These are phyloP conservation scores for Amoebophrya sp. DNA, from an alignment of 169 alveolate species.

Conservation along the genomic window DNA sequence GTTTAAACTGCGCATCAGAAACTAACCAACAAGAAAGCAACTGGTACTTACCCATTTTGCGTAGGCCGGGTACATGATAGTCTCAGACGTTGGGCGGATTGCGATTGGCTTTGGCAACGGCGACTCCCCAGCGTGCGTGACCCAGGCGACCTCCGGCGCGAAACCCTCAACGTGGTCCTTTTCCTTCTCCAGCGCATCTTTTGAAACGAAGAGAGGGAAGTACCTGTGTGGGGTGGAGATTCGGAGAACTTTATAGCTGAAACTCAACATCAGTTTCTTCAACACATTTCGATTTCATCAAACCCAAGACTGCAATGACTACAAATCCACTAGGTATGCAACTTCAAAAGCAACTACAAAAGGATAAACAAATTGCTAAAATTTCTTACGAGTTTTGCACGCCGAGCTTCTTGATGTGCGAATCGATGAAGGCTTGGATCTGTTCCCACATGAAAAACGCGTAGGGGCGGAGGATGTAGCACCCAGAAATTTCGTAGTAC, in stretches of 20 bases:
- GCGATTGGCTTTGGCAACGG: constrained; percentile 92
- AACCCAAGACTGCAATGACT: no score
- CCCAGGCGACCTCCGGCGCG: constrained; percentile 99
- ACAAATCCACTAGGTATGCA: no score
- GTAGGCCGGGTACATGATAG: constrained; percentile 98
- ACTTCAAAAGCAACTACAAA: neutral
- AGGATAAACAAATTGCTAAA: no score
- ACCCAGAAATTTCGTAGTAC: constrained; percentile 97
- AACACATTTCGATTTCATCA: no score
- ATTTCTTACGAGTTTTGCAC: neutral
- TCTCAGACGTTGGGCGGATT: constrained; percentile 98
- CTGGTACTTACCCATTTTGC: constrained; percentile 82
- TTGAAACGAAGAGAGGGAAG: constrained; percentile 92
- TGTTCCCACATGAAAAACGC: constrained; percentile 96
- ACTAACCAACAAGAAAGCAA: no score
- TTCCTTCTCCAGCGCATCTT: constrained; percentile 90
- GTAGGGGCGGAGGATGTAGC: constrained; percentile 96
- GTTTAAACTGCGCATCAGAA: no score
- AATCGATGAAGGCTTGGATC: constrained; percentile 83
- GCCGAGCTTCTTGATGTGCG: constrained; percentile 66
- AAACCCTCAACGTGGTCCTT: constrained; percentile 97
- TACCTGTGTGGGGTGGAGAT: constrained; percentile 71
- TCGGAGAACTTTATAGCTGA: no score
- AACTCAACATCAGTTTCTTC: no score
- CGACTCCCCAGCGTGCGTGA: constrained; percentile 74